phyloP scores from a whole-genome alignment of 306 rosid species.

The Pyrus betulifolia region DNA sequence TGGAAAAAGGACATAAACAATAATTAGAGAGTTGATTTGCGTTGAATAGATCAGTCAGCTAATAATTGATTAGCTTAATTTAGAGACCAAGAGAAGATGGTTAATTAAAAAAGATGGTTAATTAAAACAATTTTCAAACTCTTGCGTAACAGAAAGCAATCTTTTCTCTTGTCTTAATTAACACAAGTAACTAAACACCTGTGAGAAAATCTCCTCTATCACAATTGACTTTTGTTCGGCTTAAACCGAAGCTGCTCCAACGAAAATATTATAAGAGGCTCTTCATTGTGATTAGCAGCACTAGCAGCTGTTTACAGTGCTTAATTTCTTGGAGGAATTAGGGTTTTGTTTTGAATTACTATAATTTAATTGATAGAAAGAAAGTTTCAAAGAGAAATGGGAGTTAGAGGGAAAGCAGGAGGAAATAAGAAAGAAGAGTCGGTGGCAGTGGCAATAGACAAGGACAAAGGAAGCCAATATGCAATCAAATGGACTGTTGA shows the following conservation, averaged over 20 bases:
- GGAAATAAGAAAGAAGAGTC: slow-evolving; percentile 42
- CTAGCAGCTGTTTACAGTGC: neutral
- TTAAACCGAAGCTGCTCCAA: neutral
- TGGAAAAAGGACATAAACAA: neutral
- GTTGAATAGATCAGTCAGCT: neutral
- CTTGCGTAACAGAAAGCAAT: no score
- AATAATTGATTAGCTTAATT: neutral
- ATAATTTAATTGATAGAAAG: neutral
- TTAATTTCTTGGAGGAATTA: neutral
- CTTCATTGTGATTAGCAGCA: neutral
- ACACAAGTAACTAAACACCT: neutral
- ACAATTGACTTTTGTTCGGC: neutral
- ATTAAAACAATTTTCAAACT: neutral
- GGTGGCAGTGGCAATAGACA: slow-evolving; percentile 82
- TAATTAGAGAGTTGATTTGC: neutral
- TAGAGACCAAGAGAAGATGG: neutral
- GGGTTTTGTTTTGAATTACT: neutral
- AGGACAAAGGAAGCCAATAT: slow-evolving; percentile 67
- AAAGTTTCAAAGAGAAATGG: slow-evolving; percentile 20
- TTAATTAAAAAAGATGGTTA: neutral
- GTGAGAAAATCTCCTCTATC: neutral
- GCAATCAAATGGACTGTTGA: slow-evolving; percentile 90
- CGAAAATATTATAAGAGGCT: no score
- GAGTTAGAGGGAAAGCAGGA: slow-evolving; percentile 12
- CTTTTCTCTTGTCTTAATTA: neutral